Conservation (phyloP, 495 filamentous ascomycete genomes). For the Neurospora sp. region DNA sequence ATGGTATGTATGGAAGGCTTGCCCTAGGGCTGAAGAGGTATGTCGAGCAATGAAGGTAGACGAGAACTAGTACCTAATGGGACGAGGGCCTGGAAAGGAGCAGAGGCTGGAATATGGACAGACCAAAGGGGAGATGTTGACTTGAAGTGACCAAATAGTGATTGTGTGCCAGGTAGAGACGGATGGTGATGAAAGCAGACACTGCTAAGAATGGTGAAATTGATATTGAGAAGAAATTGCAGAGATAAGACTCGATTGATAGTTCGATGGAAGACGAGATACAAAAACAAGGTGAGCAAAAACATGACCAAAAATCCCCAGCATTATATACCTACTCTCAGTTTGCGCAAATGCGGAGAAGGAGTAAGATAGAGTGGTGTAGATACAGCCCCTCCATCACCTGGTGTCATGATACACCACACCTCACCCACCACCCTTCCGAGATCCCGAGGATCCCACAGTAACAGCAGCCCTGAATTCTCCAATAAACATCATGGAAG, state of each 20-base stretch:
- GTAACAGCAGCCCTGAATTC: slow-evolving; percentile 7
- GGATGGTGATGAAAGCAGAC: neutral
- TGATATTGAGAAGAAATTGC: neutral
- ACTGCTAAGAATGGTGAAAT: neutral
- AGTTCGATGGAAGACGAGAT: neutral
- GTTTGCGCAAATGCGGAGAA: slow-evolving; percentile 29
- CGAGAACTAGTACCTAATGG: neutral
- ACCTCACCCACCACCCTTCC: slow-evolving; percentile 1
- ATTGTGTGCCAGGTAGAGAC: neutral
- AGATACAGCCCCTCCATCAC: neutral
- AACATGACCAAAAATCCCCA: neutral
- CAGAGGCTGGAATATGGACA: neutral
- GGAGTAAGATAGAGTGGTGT: neutral
- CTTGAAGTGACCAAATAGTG: neutral
- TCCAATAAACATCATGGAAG: slow-evolving; percentile 16
- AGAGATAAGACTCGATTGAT: neutral
- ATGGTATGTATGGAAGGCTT: neutral
- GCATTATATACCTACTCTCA: slow-evolving; percentile 10
- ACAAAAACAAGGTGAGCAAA: neutral
- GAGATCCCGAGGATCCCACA: slow-evolving; percentile 1
- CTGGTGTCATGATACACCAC: slow-evolving; percentile 4
- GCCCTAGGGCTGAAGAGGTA: neutral
- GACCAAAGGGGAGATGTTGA: neutral
- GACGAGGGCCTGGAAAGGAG: neutral
- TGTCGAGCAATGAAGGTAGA: neutral